Evolutionary conservation across 164 flowering plant species (phyloP).

Genomic region (Taxillus chinensis): DNA sequence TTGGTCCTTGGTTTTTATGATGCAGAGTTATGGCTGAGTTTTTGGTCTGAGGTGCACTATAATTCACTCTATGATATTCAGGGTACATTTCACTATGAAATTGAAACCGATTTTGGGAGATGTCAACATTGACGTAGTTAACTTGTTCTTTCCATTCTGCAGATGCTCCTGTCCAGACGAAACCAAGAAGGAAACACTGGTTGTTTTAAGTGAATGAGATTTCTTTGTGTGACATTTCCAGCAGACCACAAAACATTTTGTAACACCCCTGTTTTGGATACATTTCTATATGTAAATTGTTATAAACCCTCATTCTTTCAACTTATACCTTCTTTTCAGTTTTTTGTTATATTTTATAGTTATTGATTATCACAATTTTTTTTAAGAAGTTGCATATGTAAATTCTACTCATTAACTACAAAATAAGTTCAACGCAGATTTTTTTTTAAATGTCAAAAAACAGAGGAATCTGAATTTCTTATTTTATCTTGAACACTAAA

Average conservation of each 20-base stretch:
- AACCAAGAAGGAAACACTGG: constrained; percentile 79
- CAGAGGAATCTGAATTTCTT: too few relatives aligned
- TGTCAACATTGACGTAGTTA: not conserved
- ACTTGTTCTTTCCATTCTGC: constrained; percentile 9
- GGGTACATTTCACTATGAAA: constrained; percentile 32
- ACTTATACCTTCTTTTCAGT: too few relatives aligned
- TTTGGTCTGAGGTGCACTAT: constrained; percentile 95
- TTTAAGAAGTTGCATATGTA: too few relatives aligned
- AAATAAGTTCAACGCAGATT: too few relatives aligned
- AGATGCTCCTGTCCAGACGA: constrained; percentile 46
- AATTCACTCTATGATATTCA: constrained; percentile 69
- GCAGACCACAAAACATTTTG: not conserved
- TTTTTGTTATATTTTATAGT: too few relatives aligned
- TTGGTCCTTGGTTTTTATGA: not conserved
- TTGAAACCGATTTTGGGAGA: not conserved
- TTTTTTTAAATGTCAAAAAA: too few relatives aligned
- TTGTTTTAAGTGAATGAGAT: constrained; percentile 37
- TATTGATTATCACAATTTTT: too few relatives aligned
- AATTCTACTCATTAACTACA: too few relatives aligned
- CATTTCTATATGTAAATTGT: too few relatives aligned
- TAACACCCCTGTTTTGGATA: too few relatives aligned
- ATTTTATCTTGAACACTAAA: too few relatives aligned
- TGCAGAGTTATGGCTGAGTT: constrained; percentile 89
- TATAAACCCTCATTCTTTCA: too few relatives aligned
- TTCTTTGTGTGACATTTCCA: not conserved